Base-by-base conservation (phyloP, 148 eudicot species). In the Fallopia convolvulus region DNA sequence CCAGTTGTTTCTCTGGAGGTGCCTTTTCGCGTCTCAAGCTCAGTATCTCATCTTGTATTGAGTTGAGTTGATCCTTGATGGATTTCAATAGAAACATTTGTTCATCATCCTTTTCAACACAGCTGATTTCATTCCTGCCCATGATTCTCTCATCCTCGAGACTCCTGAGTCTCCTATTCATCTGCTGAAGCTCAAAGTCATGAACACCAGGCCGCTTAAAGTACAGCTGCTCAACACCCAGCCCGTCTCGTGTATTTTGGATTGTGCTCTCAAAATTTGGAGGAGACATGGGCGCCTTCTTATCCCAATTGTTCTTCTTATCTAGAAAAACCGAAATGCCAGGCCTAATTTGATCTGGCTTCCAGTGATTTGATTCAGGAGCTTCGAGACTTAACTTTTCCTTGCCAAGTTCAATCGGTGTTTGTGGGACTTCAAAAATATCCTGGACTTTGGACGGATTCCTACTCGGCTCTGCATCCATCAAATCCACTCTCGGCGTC, bases 31-130 rank as follows among this genome's bases (percentile, higher is more conserved):
- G 50, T 79, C 79, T 87, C 90, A 74, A 81, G 55, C 84, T 79
- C 75, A 74, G 75, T 40, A 95, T 80, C 73, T 95, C 99, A 4
- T 83, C 78, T 42, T 91, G 92, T 75, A 93, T 78, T 10, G 82
- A 83, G 77, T 83, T 83, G 15, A 95, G 78, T 81, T 89, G 89
- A 75, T 84, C 90, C 76, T 79, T 81, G 26, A 95, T 92, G 83
- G 89, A 96, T 75, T 84, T 83, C 86, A 95, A 84, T 42, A 95
- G 53, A 48, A 70, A 78, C 79, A 86, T 26, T 49, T 88, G 82
- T 79, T 85, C 93, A 46, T 83, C 87, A 63, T 78, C 86, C 52
- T 41, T 76, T 73, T 78, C 81, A 46, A 3, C 50, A 60, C 50
- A 56, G 30, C 30, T 26, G 30, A 66, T 46, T 80, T 82, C 93